Conservation (phyloP, 805 yeast genomes). For the Yueomyces sinensis region DNA sequence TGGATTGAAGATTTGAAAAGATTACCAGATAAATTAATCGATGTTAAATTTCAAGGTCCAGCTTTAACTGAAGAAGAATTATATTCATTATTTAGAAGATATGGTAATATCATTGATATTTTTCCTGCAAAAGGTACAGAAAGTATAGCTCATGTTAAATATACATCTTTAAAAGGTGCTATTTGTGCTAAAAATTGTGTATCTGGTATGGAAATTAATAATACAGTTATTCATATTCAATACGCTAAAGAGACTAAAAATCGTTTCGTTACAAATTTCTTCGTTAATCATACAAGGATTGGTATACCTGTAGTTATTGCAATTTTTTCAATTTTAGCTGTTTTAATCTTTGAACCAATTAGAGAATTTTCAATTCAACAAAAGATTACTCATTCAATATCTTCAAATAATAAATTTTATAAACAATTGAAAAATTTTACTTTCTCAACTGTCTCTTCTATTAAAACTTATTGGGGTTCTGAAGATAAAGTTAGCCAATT, state of each 20-base stretch:
- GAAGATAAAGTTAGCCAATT: slow-evolving; percentile 17
- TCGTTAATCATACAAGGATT: slow-evolving; percentile 67
- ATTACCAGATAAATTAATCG: slow-evolving; percentile 49
- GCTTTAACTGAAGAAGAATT: slow-evolving; percentile 65
- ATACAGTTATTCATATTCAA: slow-evolving; percentile 59
- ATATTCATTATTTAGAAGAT: slow-evolving; percentile 71
- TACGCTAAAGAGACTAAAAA: slow-evolving; percentile 46
- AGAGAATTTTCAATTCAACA: slow-evolving; percentile 66
- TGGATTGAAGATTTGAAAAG: slow-evolving; percentile 92
- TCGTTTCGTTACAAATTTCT: slow-evolving; percentile 34
- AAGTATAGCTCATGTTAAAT: slow-evolving; percentile 41
- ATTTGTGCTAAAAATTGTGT: slow-evolving; percentile 83
- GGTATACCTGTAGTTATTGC: slow-evolving; percentile 74
- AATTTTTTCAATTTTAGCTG: slow-evolving; percentile 66
- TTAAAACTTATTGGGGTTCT: slow-evolving; percentile 25
- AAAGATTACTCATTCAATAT: slow-evolving; percentile 51
- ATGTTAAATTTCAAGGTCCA: slow-evolving; percentile 65
- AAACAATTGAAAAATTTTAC: slow-evolving; percentile 26
- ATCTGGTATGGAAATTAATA: slow-evolving; percentile 58
- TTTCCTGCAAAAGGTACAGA: slow-evolving; percentile 36
- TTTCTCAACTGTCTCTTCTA: slow-evolving; percentile 25
- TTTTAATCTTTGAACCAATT: slow-evolving; percentile 83
- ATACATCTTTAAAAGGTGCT: slow-evolving; percentile 49
- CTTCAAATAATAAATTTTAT: slow-evolving; percentile 29
- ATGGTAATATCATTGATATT: slow-evolving; percentile 74